Conservation (phyloP, 2,329 filamentous ascomycete species). For the Colletotrichum cordylinicola region DNA sequence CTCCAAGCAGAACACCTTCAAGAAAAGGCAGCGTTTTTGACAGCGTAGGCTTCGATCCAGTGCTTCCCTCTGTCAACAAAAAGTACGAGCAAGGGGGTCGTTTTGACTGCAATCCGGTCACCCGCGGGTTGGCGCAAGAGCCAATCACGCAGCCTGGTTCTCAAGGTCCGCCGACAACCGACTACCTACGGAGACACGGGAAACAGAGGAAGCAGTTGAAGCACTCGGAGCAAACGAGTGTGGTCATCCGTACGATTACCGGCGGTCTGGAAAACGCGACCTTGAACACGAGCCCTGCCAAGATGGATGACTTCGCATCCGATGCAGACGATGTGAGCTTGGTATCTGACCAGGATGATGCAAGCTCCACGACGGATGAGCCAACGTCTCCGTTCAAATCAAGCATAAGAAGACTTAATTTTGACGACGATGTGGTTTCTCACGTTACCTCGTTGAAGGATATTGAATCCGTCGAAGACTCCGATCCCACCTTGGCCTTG, state of each 20-base stretch:
- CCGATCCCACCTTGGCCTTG: conserved; percentile 51
- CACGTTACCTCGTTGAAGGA: conserved; percentile 58
- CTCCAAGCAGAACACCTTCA: conserved; percentile 24
- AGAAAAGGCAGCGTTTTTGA: conserved; percentile 57
- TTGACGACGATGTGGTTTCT: conserved; percentile 60
- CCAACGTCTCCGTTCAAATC: conserved; percentile 56
- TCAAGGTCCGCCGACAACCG: conserved; percentile 48
- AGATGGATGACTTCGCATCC: conserved; percentile 44
- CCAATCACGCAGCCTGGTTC: conserved; percentile 32
- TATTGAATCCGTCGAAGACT: conserved; percentile 49
- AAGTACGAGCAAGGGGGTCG: conserved; percentile 64
- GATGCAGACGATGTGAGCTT: conserved; percentile 56
- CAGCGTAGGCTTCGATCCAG: conserved; percentile 59
- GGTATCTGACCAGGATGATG: conserved; percentile 62
- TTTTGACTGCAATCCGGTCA: conserved; percentile 51
- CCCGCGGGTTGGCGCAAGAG: conserved; percentile 30
- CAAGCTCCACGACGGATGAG: conserved; percentile 55
- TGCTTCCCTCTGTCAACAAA: conserved; percentile 58
- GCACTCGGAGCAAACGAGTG: conserved; percentile 25
- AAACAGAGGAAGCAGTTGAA: conserved; percentile 44
- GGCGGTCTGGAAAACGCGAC: conserved; percentile 38
- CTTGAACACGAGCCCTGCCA: conserved; percentile 42
- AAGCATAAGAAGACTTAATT: conserved; percentile 44
- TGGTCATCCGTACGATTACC: conserved; percentile 42
- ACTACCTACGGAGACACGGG: conserved; percentile 53